phyloP scores from a whole-genome alignment of 208 protist species.

The Acanthamoeba polyphaga region DNA sequence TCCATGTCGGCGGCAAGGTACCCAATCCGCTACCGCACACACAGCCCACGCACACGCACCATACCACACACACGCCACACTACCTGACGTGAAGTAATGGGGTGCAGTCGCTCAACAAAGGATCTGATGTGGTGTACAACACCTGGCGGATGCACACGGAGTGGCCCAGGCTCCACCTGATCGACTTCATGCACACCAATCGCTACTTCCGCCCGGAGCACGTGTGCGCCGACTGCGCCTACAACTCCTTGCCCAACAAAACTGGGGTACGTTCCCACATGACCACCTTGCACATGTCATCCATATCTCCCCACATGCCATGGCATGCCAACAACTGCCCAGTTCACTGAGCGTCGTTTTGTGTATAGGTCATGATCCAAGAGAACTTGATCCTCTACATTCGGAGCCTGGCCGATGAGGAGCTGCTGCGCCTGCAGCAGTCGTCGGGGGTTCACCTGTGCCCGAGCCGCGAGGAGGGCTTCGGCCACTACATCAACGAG shows the following conservation, averaged over 20 bases:
- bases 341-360: too few species aligned
- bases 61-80: too few species aligned
- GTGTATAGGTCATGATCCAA: neutral
- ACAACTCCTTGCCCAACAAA: too few species aligned
- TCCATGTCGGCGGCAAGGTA: slow-evolving; percentile 24
- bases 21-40: too few species aligned
- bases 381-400: neutral
- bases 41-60: too few species aligned
- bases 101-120: slow-evolving; percentile 19
- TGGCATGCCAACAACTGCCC: too few species aligned
- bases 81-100: too few species aligned
- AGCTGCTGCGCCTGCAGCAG: neutral
- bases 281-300: too few species aligned
- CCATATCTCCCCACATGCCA: too few species aligned
- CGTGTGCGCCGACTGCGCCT: neutral
- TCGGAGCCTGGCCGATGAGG: neutral
- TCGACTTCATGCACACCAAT: neutral
- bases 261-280: neutral
- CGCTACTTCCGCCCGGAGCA: neutral
- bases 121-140: neutral
- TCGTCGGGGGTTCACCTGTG: slow-evolving; percentile 32
- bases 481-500: slow-evolving; percentile 65
- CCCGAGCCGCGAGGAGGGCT: slow-evolving; percentile 22
- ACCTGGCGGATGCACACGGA: neutral
- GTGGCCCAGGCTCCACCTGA: neutral